Conservation (phyloP, 805 yeast species). For the Barnettozyma populi region DNA sequence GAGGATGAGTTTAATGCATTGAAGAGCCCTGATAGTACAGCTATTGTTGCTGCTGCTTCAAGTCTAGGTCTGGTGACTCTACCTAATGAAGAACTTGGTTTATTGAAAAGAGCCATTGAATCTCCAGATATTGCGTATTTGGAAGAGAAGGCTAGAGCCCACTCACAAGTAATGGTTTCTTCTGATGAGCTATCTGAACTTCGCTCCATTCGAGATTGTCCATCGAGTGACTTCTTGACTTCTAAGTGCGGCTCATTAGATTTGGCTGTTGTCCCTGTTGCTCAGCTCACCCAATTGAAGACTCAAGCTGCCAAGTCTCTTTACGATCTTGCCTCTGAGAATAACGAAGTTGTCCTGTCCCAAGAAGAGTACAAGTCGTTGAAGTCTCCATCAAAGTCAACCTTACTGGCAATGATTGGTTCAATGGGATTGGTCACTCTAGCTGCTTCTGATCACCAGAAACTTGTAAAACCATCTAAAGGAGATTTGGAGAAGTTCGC, state of each 20-base stretch:
- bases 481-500: conserved; percentile 9
- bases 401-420: conserved; percentile 5
- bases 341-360: conserved; percentile 12
- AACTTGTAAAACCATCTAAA: conserved; percentile 7
- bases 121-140: conserved; percentile 22
- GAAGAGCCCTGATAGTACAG: conserved; percentile 2
- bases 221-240: conserved; percentile 6
- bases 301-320: conserved; percentile 8
- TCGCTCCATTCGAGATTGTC: not conserved
- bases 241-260: conserved; percentile 8
- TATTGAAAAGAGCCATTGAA: conserved; percentile 10
- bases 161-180: conserved; percentile 12
- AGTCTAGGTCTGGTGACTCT: conserved; percentile 3
- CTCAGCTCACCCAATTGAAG: conserved; percentile 8
- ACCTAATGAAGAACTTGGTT: not conserved
- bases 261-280: conserved; percentile 2
- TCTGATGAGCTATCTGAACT: conserved; percentile 8
- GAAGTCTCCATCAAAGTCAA: conserved; percentile 14
- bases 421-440: conserved; percentile 8
- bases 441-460: conserved; percentile 6
- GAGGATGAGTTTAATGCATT: conserved; percentile 6
- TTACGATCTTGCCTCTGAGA: conserved; percentile 9
- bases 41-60: conserved; percentile 1
- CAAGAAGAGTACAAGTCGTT: conserved; percentile 14
- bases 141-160: conserved; percentile 18